Evolutionary conservation across 495 filamentous ascomycete genomes (phyloP), one percentile per base, ranked within the genome.

Genomic region (Penicillium pulvis): DNA sequence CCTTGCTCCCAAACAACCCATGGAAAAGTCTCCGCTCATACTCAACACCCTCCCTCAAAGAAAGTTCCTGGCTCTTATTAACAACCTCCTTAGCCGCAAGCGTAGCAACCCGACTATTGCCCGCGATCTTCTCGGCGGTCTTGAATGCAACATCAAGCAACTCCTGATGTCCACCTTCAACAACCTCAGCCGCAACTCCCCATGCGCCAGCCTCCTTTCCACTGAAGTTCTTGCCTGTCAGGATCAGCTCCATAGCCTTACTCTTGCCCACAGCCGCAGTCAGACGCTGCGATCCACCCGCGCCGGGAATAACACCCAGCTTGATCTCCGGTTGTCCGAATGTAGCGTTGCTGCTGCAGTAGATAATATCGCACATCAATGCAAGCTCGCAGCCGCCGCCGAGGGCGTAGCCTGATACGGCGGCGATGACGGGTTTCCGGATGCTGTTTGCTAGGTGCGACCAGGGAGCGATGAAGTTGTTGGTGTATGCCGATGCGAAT

Each of bases 321-420:
- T 90, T 95, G 79, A 98, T 92, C 79, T 98, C 94, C 4, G 94
- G 94, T 77, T 98, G 94, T 0, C 94, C 94, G 66, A 98, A 96
- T 53, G 87, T 91, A 53, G 94, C 93, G 7, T 65, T 82, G 26
- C 83, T 72, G 9, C 90, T 90, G 79, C 90, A 94, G 82, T 97
- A 97, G 49, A 98, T 69, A 65, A 98, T 87, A 71, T 98, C 94
- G 64, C 87, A 87, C 93, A 97, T 98, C 72, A 98, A 84, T n/a
- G 94, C 94, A 10, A 98, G 84, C 78, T 98, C 94, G 72, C 94
- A 98, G 28, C 94, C 94, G 12, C 94, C 94, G 42, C 94, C 94
- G 16, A 97, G 84, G 20, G 94, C 94, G 70, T 96, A 91, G 28
- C 94, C 94, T 16, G 94, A 91, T 3, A 98, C 93, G 41, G 94